A percentile compares a stretch with the other conserved stretches of the same genome.
These are phyloP conservation scores for Monascus purpureus DNA, from an alignment of 495 filamentous ascomycete species.

Conservation along the genomic window DNA sequence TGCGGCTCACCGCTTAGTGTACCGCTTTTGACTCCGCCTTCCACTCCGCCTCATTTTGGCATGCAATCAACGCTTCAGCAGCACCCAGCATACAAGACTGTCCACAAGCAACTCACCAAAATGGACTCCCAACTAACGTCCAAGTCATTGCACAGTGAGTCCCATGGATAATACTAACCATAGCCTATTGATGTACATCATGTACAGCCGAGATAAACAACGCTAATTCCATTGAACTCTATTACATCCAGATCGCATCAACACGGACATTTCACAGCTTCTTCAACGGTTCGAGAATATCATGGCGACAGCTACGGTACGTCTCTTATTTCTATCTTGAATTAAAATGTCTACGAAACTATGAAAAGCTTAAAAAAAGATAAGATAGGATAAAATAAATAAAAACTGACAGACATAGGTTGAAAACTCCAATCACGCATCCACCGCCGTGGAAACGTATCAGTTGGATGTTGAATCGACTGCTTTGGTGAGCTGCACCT, in stretches of 20 bases:
- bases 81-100: not conserved
- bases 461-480: conserved; percentile 52
- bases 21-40: not conserved
- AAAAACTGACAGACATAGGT: too few species aligned
- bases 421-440: conserved; percentile 21
- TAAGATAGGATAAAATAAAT: too few species aligned
- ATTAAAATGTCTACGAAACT: conserved; percentile 1
- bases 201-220: too few species aligned
- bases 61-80: not conserved
- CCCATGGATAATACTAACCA: not conserved
- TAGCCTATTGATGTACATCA: too few species aligned
- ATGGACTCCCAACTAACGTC: conserved; percentile 27
- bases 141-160: conserved; percentile 26
- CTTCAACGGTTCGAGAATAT: conserved; percentile 50
- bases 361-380: too few species aligned
- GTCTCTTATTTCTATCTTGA: conserved; percentile 2
- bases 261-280: conserved; percentile 38
- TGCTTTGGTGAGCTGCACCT: conserved; percentile 40
- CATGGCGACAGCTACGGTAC: conserved; percentile 40
- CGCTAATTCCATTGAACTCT: too few species aligned
- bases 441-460: conserved; percentile 43
- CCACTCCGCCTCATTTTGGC: not conserved
- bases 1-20: too few species aligned
- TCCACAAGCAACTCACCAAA: conserved; percentile 1
- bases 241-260: conserved; percentile 36